Conservation (phyloP, 208 protist species). For the Wallacemonas rigidus region DNA sequence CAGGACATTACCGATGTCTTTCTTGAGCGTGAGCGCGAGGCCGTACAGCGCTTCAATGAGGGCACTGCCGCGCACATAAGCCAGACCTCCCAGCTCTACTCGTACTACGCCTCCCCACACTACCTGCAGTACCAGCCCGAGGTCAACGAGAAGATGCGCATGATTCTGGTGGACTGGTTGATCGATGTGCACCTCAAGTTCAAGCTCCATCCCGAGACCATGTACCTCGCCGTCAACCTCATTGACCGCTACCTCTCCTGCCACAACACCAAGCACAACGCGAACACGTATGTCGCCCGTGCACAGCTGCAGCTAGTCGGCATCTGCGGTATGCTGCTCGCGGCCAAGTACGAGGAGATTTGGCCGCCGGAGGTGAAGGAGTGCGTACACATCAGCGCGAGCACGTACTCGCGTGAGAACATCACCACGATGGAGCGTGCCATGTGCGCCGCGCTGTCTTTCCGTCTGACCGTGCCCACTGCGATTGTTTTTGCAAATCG, state of each 20-base stretch:
- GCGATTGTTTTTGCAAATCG: slow-evolving; percentile 85
- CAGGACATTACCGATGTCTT: slow-evolving; percentile 86
- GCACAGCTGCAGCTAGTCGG: slow-evolving; percentile 97
- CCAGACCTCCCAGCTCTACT: slow-evolving; percentile 45
- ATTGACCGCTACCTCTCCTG: slow-evolving; percentile 95
- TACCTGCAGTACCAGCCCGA: slow-evolving; percentile 91
- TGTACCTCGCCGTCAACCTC: slow-evolving; percentile 97
- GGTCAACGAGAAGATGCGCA: slow-evolving; percentile 97
- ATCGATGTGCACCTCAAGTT: slow-evolving; percentile 98
- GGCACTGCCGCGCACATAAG: slow-evolving; percentile 38
- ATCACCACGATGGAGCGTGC: slow-evolving; percentile 90
- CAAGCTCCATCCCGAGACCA: slow-evolving; percentile 96
- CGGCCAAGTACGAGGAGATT: slow-evolving; percentile 96
- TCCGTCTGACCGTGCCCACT: slow-evolving; percentile 91
- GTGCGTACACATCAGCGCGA: slow-evolving; percentile 94
- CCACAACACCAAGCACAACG: slow-evolving; percentile 67
- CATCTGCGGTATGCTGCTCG: slow-evolving; percentile 86
- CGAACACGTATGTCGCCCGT: slow-evolving; percentile 57
- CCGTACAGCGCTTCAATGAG: slow-evolving; percentile 60
- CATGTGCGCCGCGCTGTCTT: slow-evolving; percentile 81
- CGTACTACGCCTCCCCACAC: slow-evolving; percentile 70
- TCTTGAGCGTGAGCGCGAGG: slow-evolving; percentile 64
- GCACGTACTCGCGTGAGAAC: slow-evolving; percentile 93
- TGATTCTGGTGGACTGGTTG: slow-evolving; percentile 98
- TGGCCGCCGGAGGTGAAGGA: slow-evolving; percentile 93